Base-by-base conservation (phyloP, 768 basidiomycete genomes). In the Boletus pseudopeckii region DNA sequence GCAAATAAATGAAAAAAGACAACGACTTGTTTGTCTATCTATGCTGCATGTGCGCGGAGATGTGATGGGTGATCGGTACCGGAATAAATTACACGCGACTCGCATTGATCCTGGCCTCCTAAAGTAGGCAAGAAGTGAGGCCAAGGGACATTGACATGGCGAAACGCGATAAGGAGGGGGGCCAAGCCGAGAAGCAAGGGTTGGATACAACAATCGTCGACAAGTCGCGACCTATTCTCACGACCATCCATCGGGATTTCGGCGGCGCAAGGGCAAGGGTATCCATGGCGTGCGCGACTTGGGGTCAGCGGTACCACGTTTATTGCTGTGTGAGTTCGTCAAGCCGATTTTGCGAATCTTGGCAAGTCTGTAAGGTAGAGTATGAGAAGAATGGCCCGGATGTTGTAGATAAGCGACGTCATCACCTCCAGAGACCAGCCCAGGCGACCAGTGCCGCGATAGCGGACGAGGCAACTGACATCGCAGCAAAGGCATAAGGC, bases 401-500 rank as follows among this genome's bases (percentile, higher is more conserved):
- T 24, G 50, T 41, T 24, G 24, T 52, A 51, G 54, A 55, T 50
- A 58, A 60, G 43, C 24, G 45, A 34, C 10, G 33, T 43, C 40
- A 66, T 49, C 65, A 85, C 77, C 77, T 85, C 59, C 88, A 80
- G 20, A 91, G 73, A 5, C 90, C 90, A 36, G 75, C 65, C 71
- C 78, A 77, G n/a, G 83, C 82, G 46, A 90, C 81, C 37, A 85
- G 55, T 28, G 82, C 63, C 3, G 86, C 85, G 34, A 87, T 61
- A 49, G 77, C 72, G 30, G 82, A 75, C 9, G 90, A 84, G 15
- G 77, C 64, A 22, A 75, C 77, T 17, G 87, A 81, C 74, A 89
- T 81, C 41, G 71, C 74, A 47, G 79, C 79, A 70, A 95, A 95
- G 5, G 88, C 92, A 63, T 84, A 86, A 11, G 84, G 81, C 56